These are phyloP conservation scores for Mrakia blollopis DNA, from an alignment of 768 basidiomycete species.

Conservation along the genomic window DNA sequence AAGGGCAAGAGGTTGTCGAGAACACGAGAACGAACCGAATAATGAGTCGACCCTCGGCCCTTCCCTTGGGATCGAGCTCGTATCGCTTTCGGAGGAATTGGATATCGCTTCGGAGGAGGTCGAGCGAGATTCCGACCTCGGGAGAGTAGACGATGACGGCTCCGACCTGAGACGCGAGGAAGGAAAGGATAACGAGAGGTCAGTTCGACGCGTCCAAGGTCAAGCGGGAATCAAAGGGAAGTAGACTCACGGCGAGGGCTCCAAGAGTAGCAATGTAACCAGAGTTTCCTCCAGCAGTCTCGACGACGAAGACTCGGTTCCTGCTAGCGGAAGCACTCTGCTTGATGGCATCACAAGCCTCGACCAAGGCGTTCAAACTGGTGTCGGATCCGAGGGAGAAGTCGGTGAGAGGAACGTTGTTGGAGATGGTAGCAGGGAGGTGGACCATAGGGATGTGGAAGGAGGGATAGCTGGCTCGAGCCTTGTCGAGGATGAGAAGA, in stretches of 20 bases:
- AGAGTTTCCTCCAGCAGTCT: constrained; percentile 94
- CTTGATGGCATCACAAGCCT: constrained; percentile 97
- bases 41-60: constrained; percentile 86
- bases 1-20: too few species aligned
- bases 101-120: constrained; percentile 74
- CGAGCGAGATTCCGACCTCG: constrained; percentile 79
- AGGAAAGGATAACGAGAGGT: neutral
- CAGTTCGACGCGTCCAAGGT: neutral
- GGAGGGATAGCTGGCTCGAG: constrained; percentile 73
- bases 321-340: constrained; percentile 95
- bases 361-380: constrained; percentile 93
- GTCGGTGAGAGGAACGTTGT: constrained; percentile 96
- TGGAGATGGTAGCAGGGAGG: constrained; percentile 92
- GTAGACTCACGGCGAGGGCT: constrained; percentile 74
- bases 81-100: constrained; percentile 82
- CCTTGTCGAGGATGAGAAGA: constrained; percentile 70
- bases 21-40: constrained; percentile 60
- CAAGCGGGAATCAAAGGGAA: neutral
- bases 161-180: constrained; percentile 61
- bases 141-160: constrained; percentile 92
- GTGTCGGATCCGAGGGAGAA: constrained; percentile 94
- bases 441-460: constrained; percentile 96
- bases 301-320: constrained; percentile 94
- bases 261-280: constrained; percentile 95
- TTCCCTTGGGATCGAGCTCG: constrained; percentile 76